These are phyloP conservation scores for Penicillium canariense DNA, from an alignment of 495 filamentous ascomycete species.

Conservation along the genomic window DNA sequence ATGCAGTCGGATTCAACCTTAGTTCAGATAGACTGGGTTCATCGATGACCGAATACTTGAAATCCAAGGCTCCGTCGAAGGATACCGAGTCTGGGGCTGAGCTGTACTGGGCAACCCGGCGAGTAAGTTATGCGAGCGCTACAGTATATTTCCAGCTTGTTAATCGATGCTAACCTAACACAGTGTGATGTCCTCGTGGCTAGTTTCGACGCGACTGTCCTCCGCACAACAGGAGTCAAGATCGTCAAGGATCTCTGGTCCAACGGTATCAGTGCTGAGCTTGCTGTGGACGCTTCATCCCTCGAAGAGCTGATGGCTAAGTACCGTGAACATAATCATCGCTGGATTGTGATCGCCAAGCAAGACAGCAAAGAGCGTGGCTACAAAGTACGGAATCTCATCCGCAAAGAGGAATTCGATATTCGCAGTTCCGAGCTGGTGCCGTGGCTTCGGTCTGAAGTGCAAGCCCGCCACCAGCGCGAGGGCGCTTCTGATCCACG, in stretches of 20 bases:
- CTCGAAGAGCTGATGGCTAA: conserved; percentile 68
- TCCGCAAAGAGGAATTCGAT: conserved; percentile 79
- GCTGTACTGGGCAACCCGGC: conserved; percentile 59
- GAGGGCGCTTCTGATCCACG: conserved; percentile 51
- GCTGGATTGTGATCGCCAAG: conserved; percentile 84
- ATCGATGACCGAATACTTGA: conserved; percentile 64
- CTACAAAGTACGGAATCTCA: conserved; percentile 73
- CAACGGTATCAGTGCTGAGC: conserved; percentile 84
- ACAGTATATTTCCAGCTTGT: neutral
- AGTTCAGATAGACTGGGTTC: conserved; percentile 78
- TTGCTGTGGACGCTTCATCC: conserved; percentile 70
- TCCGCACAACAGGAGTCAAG: conserved; percentile 71
- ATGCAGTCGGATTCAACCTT: conserved; percentile 90
- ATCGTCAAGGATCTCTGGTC: conserved; percentile 79
- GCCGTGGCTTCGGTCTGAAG: conserved; percentile 76
- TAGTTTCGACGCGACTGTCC: conserved; percentile 73
- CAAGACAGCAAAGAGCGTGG: conserved; percentile 67
- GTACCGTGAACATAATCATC: conserved; percentile 73
- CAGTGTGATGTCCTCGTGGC: conserved; percentile 87
- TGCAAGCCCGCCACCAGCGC: conserved; percentile 70
- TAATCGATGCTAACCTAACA: conserved; percentile 15
- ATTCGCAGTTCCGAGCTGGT: conserved; percentile 71
- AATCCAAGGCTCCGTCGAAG: conserved; percentile 65
- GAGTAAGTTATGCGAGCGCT: conserved; percentile 51
- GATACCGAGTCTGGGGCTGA: conserved; percentile 51